A percentile compares a stretch with the other conserved stretches of the same genome.
These are phyloP conservation scores for Violaceomyces palustris DNA, from an alignment of 1,284 basidiomycete genomes.

Conservation along the genomic window DNA sequence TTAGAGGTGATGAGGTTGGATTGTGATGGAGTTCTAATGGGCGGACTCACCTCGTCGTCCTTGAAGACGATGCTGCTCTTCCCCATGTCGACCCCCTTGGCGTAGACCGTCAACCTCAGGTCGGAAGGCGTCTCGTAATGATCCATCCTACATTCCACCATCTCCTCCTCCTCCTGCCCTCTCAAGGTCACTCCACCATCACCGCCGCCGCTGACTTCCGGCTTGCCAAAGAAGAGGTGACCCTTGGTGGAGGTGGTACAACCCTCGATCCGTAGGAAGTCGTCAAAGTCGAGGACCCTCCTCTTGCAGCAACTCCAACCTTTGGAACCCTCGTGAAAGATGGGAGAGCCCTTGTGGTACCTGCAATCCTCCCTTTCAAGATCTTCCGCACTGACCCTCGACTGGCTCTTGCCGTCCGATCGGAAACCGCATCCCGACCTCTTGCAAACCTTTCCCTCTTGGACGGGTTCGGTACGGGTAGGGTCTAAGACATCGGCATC, in stretches of 20 bases:
- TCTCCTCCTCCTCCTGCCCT: slow-evolving; percentile 17
- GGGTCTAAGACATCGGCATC: slow-evolving; percentile 8
- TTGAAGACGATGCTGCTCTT: slow-evolving; percentile 34
- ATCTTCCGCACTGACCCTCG: slow-evolving; percentile 18
- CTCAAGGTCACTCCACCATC: too few relatives aligned
- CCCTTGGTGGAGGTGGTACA: slow-evolving; percentile 39
- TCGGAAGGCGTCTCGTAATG: slow-evolving; percentile 51
- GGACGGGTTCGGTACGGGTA: too few relatives aligned
- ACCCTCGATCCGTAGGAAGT: slow-evolving; percentile 48
- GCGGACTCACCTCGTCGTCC: slow-evolving; percentile 26
- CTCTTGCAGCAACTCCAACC: slow-evolving; percentile 51
- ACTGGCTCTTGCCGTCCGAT: too few relatives aligned
- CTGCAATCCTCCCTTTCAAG: slow-evolving; percentile 30
- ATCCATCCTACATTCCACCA: slow-evolving; percentile 42
- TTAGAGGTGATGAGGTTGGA: too few relatives aligned
- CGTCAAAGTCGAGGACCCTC: slow-evolving; percentile 49
- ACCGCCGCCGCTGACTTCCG: slow-evolving; percentile 4
- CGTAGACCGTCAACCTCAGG: slow-evolving; percentile 46
- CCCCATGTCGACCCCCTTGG: slow-evolving; percentile 35
- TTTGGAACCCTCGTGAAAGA: slow-evolving; percentile 53
- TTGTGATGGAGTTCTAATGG: too few relatives aligned
- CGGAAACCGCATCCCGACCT: slow-evolving; percentile 28
- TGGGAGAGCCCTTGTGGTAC: slow-evolving; percentile 44
- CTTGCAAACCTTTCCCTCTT: slow-evolving; percentile 28
- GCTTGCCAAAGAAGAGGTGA: slow-evolving; percentile 40